Evolutionary conservation across 176 grass and related monocot genomes (phyloP).

Genomic region (Rhynchospora pubera): DNA sequence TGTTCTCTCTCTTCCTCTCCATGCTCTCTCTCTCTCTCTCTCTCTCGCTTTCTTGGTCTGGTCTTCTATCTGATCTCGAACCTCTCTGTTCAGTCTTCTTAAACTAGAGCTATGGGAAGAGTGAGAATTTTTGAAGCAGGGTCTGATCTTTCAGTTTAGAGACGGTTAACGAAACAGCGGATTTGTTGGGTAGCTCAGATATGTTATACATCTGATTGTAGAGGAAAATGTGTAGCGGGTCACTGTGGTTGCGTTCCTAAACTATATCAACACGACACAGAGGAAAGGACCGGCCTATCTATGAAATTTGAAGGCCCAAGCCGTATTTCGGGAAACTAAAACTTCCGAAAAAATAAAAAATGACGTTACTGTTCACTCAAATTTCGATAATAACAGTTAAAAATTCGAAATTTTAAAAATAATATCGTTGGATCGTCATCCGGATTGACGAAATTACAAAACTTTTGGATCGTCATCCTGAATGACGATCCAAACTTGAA

Average conservation of each 20-base stretch:
- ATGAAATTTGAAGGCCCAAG: too few relatives aligned
- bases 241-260: not conserved
- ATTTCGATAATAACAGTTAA: too few relatives aligned
- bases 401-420: too few relatives aligned
- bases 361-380: too few relatives aligned
- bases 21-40: not conserved
- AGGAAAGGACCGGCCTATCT: too few relatives aligned
- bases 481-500: too few relatives aligned
- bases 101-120: not conserved
- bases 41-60: not conserved
- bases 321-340: too few relatives aligned
- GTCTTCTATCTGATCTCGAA: not conserved
- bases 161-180: not conserved
- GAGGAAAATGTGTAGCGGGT: not conserved
- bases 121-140: not conserved
- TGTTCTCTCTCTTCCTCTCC: conserved; percentile 19
- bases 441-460: too few relatives aligned
- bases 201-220: not conserved
- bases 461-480: too few relatives aligned
- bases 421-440: too few relatives aligned
- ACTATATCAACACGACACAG: too few relatives aligned
- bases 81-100: not conserved
- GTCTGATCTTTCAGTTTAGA: conserved; percentile 14
- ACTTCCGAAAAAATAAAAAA: too few relatives aligned
- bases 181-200: not conserved